Percentiles rank a stretch among this genome's conserved stretches.
phyloP scores from a whole-genome alignment of 192 early-diverging fungal species.

The Obelidium mucronatum region DNA sequence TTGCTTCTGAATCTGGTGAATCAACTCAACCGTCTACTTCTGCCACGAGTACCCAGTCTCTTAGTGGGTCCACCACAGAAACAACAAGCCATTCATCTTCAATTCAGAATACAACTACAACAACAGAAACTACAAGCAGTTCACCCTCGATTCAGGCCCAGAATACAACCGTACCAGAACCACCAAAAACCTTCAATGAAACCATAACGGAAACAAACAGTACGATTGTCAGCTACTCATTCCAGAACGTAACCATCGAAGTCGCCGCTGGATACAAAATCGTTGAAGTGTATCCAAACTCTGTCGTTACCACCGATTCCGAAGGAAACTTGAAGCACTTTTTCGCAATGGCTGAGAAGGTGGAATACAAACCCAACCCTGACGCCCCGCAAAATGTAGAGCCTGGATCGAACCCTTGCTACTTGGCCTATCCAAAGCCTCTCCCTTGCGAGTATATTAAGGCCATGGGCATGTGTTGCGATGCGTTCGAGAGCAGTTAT shows the following conservation, averaged over 20 bases:
- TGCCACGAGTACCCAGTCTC: background rate
- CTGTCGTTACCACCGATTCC: background rate
- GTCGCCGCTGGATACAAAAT: slow-evolving; percentile 9
- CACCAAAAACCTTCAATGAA: background rate
- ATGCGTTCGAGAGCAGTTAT: background rate
- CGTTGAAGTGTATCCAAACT: background rate
- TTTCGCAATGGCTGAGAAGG: background rate
- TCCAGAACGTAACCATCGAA: slow-evolving; percentile 2
- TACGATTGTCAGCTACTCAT: background rate
- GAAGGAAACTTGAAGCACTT: slow-evolving; percentile 1
- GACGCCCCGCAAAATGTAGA: slow-evolving; percentile 3
- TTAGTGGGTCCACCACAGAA: too few species aligned
- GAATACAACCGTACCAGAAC: background rate
- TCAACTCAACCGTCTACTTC: background rate
- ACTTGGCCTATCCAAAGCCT: background rate
- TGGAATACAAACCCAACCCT: slow-evolving; percentile 15
- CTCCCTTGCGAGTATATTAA: background rate
- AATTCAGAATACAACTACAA: background rate
- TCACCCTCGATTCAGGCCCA: background rate
- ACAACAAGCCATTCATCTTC: background rate
- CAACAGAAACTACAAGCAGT: background rate
- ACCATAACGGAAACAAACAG: background rate
- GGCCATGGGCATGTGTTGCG: slow-evolving; percentile 9
- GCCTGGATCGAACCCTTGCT: slow-evolving; percentile 2
- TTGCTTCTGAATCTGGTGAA: background rate